Evolutionary conservation across 768 basidiomycete genomes (phyloP).

Genomic region (Lactarius pseudohatsudake): DNA sequence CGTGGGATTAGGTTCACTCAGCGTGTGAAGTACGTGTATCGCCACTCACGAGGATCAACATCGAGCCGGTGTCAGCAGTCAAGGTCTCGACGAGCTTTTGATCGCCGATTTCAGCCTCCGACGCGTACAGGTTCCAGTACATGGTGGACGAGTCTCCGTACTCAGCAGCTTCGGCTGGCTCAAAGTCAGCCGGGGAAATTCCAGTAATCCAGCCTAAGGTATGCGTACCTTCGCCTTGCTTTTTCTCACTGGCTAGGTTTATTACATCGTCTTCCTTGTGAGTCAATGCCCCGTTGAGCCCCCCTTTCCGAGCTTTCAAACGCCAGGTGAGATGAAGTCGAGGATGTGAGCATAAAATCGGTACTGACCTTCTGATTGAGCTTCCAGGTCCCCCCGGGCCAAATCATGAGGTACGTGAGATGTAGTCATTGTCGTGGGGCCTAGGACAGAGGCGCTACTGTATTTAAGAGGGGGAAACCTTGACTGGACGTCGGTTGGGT

Average conservation of each 20-base stretch:
- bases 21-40: not conserved
- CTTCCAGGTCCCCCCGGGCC: not conserved
- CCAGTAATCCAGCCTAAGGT: not conserved
- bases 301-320: not conserved
- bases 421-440: not conserved
- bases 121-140: constrained; percentile 25
- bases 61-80: constrained; percentile 21
- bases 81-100: constrained; percentile 20
- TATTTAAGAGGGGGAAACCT: not conserved
- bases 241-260: not conserved
- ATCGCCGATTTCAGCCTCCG: constrained; percentile 22
- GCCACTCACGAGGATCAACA: constrained; percentile 25
- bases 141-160: constrained; percentile 18
- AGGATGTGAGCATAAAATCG: not conserved
- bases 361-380: not conserved
- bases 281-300: too few relatives aligned
- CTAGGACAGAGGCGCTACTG: not conserved
- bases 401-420: not conserved
- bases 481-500: not conserved
- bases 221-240: not conserved
- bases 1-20: not conserved
- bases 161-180: not conserved
- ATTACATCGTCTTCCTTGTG: not conserved
- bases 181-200: not conserved
- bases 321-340: not conserved